Percentiles rank a stretch among this genome's conserved stretches.
Conservation (phyloP, 2,329 filamentous ascomycete species). For the Orbilia blumenaviensis region DNA sequence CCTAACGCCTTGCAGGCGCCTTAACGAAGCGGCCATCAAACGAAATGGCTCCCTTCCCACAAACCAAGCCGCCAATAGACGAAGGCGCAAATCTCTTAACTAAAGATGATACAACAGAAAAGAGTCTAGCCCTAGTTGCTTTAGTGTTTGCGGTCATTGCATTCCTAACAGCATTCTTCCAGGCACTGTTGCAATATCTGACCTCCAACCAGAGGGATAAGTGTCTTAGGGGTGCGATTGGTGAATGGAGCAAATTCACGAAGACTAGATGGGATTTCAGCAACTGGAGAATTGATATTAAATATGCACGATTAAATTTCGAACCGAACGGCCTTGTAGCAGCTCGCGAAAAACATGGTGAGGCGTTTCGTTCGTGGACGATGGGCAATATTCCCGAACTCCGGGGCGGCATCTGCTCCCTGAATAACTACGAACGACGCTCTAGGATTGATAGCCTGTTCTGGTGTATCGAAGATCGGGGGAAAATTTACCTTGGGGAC, state of each 20-base stretch:
- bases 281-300: constrained; percentile 19
- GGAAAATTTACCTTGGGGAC: not conserved
- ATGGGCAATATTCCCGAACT: not conserved
- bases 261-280: constrained; percentile 27
- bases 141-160: constrained; percentile 33
- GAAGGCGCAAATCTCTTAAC: not conserved
- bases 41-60: not conserved
- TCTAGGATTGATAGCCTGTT: not conserved
- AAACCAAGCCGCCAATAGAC: not conserved
- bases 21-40: too few species aligned
- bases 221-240: constrained; percentile 28
- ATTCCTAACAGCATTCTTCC: constrained; percentile 18
- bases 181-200: constrained; percentile 36
- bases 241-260: constrained; percentile 2
- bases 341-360: not conserved
- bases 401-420: not conserved
- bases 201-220: constrained; percentile 33
- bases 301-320: constrained; percentile 12
- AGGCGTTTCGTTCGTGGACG: not conserved
- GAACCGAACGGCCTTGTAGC: not conserved
- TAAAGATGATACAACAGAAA: not conserved
- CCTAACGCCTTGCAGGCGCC: too few species aligned
- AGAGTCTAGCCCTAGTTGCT: constrained; percentile 7
- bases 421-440: not conserved
- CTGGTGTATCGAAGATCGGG: not conserved